These are phyloP conservation scores for Monosporascus sp. DNA, from an alignment of 2,329 filamentous ascomycete species.

Conservation along the genomic window DNA sequence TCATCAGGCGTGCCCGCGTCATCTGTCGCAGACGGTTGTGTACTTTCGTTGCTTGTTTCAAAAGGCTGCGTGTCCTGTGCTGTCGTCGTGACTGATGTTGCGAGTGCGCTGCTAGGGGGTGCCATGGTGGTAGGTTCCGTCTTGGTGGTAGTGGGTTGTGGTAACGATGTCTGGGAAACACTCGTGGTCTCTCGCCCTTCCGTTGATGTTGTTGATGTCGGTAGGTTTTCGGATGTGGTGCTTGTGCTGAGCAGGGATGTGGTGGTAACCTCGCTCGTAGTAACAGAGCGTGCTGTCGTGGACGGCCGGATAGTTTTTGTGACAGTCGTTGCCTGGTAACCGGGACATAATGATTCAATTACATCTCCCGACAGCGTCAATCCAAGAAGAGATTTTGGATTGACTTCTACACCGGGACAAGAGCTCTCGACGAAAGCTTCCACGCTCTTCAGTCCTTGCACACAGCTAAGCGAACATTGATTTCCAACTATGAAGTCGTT, in stretches of 20 bases:
- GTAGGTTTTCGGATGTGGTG: background rate
- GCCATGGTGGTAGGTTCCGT: background rate
- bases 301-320: constrained; percentile 15
- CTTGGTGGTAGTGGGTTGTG: background rate
- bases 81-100: background rate
- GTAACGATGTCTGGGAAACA: background rate
- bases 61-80: background rate
- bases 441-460: constrained; percentile 17
- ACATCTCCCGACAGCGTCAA: constrained; percentile 18
- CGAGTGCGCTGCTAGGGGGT: background rate
- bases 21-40: background rate
- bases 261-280: constrained; percentile 7
- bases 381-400: constrained; percentile 18
- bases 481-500: constrained; percentile 18
- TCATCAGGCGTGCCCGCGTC: background rate
- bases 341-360: constrained; percentile 20
- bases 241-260: constrained; percentile 2
- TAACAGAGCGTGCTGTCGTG: constrained; percentile 10
- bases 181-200: background rate
- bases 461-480: constrained; percentile 20
- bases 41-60: background rate
- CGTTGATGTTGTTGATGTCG: background rate
- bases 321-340: constrained; percentile 14
- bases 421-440: constrained; percentile 11
- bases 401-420: constrained; percentile 17